Evolutionary conservation across 345 rosid species (phyloP), one percentile per base, ranked within the genome.

Genomic region (Atalantia buxifolia): DNA sequence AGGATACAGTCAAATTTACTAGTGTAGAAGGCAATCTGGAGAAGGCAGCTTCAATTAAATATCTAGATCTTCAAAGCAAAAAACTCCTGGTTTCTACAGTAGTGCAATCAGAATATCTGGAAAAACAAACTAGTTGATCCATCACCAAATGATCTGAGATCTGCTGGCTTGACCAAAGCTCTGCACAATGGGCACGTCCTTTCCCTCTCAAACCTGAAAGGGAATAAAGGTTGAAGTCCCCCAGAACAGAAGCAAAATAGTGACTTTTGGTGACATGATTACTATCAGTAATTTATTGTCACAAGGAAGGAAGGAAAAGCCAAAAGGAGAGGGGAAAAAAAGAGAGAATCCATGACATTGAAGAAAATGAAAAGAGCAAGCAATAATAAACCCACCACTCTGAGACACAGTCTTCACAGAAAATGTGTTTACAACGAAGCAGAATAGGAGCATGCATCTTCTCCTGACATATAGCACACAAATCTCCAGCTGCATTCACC

Each of bases 381-480:
- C 28, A 53, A 35, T 21, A 45, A 64, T 5, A 21, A 42, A 81
- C 94, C 86, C 77, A 95, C 99, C 99, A 97, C 77, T 97, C 99
- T 7, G 99, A 93, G 48, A 93, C 99, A 79, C 98, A 94, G 80
- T 97, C 99, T 88, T 97, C 98, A 35, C 99, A 97, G 79, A 97
- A 97, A 71, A 97, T 88, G 89, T 96, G 99, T 83, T 94, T 94
- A 81, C 98, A 96, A 35, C 95, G 92, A 71, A 96, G 98, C 79
- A 96, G 86, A 79, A 96, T 80, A 22, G 99, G 99, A 66, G 94
- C 90, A 77, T 96, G 97, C 99, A 96, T 96, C 90, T 96, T 96
- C 84, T 94, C 98, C 89, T 94, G 99, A 87, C 99, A 96, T 65
- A 94, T 96, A 76, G 98, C 98, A 77, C 98, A 96, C 57, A 94